Percentiles rank a stretch among this genome's conserved stretches.
Evolutionary conservation across 345 rosid genomes (phyloP).

Genomic region (Acer negundo): DNA sequence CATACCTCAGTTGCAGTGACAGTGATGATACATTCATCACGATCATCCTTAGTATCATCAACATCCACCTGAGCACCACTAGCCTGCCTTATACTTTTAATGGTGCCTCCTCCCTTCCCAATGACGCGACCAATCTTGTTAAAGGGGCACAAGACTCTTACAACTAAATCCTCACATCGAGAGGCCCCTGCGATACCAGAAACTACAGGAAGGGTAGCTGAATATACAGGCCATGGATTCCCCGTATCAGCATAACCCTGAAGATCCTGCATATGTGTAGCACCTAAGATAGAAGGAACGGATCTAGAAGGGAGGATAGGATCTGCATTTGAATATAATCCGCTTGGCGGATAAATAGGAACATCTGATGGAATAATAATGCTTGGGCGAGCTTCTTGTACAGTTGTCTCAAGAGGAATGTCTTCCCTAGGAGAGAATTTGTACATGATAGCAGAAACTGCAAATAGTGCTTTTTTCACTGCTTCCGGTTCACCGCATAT

Average conservation of each 20-base stretch:
- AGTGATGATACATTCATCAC: slow-evolving; percentile 69
- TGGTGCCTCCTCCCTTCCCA: slow-evolving; percentile 90
- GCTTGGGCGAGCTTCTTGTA: slow-evolving; percentile 66
- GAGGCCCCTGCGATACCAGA: slow-evolving; percentile 57
- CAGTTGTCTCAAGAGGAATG: slow-evolving; percentile 73
- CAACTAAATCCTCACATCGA: slow-evolving; percentile 60
- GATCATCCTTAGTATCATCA: slow-evolving; percentile 71
- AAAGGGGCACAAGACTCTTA: slow-evolving; percentile 73
- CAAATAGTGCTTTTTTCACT: slow-evolving; percentile 81
- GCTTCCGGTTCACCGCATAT: slow-evolving; percentile 78
- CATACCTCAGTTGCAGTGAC: slow-evolving; percentile 72
- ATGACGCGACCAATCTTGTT: slow-evolving; percentile 95
- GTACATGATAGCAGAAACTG: slow-evolving; percentile 88
- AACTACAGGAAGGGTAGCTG: slow-evolving; percentile 70
- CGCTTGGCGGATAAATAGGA: slow-evolving; percentile 68
- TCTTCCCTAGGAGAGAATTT: slow-evolving; percentile 85
- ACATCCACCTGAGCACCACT: slow-evolving; percentile 89
- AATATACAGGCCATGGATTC: slow-evolving; percentile 68
- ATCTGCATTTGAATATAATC: slow-evolving; percentile 72
- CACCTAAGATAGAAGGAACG: slow-evolving; percentile 62
- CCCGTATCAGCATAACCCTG: slow-evolving; percentile 71
- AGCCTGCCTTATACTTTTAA: slow-evolving; percentile 85
- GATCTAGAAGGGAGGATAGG: slow-evolving; percentile 57
- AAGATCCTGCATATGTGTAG: slow-evolving; percentile 61
- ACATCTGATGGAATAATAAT: slow-evolving; percentile 90